phyloP scores from a whole-genome alignment of 306 rosid species.

The Elaeagnus macrophylla region DNA sequence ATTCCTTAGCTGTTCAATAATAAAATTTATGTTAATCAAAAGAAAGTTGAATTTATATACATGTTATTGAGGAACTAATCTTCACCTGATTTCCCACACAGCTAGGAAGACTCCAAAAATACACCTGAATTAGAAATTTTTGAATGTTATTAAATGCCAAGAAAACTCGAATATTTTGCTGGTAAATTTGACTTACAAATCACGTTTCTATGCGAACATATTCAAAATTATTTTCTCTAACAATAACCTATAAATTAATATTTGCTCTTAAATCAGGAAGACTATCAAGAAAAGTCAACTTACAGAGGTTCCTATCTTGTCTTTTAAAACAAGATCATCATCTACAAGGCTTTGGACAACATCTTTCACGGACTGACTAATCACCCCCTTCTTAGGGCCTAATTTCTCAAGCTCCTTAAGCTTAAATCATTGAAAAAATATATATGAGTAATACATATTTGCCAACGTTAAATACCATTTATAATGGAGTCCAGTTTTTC shows the following conservation, averaged over 20 bases:
- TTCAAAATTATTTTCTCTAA: too few species aligned
- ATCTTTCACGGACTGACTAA: constrained; percentile 90
- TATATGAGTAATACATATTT: not conserved
- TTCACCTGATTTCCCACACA: constrained; percentile 94
- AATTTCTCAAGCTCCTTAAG: constrained; percentile 93
- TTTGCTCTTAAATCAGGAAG: not conserved
- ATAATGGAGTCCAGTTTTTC: not conserved
- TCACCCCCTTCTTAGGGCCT: constrained; percentile 88
- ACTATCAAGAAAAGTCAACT: constrained; percentile 20
- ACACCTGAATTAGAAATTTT: constrained; percentile 41
- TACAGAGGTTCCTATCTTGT: constrained; percentile 96
- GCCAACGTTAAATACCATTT: not conserved
- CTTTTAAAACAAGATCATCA: constrained; percentile 87
- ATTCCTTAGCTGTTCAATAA: constrained; percentile 59
- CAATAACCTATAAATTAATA: too few species aligned
- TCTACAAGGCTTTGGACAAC: constrained; percentile 89
- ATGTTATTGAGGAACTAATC: constrained; percentile 8
- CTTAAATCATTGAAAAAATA: constrained; percentile 32
- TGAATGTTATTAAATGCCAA: not conserved
- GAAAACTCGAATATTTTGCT: not conserved
- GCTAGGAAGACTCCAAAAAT: constrained; percentile 98
- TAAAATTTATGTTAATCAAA: not conserved
- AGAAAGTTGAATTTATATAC: not conserved
- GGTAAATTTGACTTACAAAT: too few species aligned
- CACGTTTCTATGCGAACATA: too few species aligned